phyloP scores from a whole-genome alignment of 1,284 basidiomycete species.

The Ceratobasidium sp. region DNA sequence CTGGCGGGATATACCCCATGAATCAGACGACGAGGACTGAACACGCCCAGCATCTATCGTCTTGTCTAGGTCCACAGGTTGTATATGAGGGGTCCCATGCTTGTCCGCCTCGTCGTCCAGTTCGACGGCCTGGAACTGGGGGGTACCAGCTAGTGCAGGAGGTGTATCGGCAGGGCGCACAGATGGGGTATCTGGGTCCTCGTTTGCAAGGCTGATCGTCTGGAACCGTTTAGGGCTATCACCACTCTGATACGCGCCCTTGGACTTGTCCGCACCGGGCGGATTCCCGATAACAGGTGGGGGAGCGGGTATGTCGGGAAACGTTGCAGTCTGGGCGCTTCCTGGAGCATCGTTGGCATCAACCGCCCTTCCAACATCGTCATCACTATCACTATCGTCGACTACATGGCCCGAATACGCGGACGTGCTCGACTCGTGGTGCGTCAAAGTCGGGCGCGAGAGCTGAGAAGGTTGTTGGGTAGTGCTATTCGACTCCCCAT shows the following conservation, averaged over 20 bases:
- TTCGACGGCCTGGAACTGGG: slow-evolving; percentile 30
- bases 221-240: slow-evolving; percentile 12
- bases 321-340: slow-evolving; percentile 34
- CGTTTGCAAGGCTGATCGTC: slow-evolving; percentile 21
- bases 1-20: slow-evolving; percentile 20
- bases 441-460: not conserved
- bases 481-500: not conserved
- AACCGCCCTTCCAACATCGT: slow-evolving; percentile 15
- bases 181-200: not conserved
- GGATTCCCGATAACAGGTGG: slow-evolving; percentile 28
- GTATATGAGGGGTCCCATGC: slow-evolving; percentile 18
- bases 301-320: slow-evolving; percentile 13
- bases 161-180: not conserved
- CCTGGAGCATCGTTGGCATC: not conserved
- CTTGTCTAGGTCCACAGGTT: slow-evolving; percentile 33
- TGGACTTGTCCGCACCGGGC: slow-evolving; percentile 10
- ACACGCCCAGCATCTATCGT: slow-evolving; percentile 12
- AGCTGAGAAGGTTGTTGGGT: not conserved
- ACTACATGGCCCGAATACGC: slow-evolving; percentile 23
- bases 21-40: slow-evolving; percentile 27
- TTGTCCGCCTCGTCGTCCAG: not conserved
- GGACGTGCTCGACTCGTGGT: slow-evolving; percentile 1
- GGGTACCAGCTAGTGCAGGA: not conserved
- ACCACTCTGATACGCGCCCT: not conserved
- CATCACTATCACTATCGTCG: not conserved